Evolutionary conservation across 2,329 filamentous ascomycete genomes (phyloP), one percentile per base, ranked within the genome.

Genomic region (Epichloe baconii): DNA sequence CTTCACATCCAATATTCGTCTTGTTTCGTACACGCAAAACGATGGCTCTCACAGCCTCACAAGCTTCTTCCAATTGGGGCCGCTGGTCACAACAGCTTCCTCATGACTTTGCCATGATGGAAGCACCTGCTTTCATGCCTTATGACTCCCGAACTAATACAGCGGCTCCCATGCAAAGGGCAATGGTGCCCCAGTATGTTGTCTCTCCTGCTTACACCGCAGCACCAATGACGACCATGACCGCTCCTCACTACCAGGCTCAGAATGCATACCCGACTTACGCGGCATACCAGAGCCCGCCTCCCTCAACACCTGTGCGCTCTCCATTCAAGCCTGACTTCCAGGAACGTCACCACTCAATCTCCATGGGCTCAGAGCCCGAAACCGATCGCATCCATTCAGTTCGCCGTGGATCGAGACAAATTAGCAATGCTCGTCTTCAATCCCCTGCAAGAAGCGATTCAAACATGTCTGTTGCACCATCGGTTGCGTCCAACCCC

Each of bases 31-130:
- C 47, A 52, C 38, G 35, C 48, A 50, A 40, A 51, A 51, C 43
- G 57, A 68, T 80, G 74, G 72, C 73, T 58, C 68, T 77, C 59
- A 68, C 71, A 52, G 66, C 70, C 61, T 70, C 74, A 59, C 62
- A 71, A 51, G 64, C 71, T 45, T 60, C 68, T 56, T 66, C 71
- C 49, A 68, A 65, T 66, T 82, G 79, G 79, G 73, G 69, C 59
- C 75, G 75, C 57, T 80, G 76, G 74, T 65, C 71, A 56, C 64
- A 73, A 53, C 75, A 78, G 42, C 70, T 77, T 44, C 66, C 65
- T 14, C 58, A 64, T 47, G 72, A 75, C 38, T 78, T 76, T 58
- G 55, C 61, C 53, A 69, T 76, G 62, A 73, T 79, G 68, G 73
- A 75, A 46, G 58, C 67, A 26, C 65, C 69, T 17, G 61, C 64